Evolutionary conservation across 306 rosid genomes (phyloP).

Genomic region (Lathyrus aphaca): DNA sequence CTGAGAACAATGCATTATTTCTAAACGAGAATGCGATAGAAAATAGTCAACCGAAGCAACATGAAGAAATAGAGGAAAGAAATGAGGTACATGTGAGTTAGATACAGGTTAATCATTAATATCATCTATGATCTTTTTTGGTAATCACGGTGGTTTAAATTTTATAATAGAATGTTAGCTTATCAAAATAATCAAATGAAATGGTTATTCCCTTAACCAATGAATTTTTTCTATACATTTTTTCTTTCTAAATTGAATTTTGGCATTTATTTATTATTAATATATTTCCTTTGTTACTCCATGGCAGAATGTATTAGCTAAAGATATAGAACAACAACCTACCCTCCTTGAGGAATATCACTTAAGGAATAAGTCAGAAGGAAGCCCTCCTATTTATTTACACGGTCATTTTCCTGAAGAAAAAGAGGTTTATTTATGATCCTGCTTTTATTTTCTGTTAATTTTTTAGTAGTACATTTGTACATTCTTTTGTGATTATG

Average conservation of each 20-base stretch:
- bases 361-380: constrained; percentile 53
- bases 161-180: constrained; percentile 14
- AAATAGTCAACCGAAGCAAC: constrained; percentile 45
- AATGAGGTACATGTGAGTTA: constrained; percentile 58
- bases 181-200: constrained; percentile 39
- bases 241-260: constrained; percentile 32
- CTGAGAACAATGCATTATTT: constrained; percentile 45
- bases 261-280: constrained; percentile 39
- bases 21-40: constrained; percentile 45
- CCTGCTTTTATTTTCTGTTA: constrained; percentile 23
- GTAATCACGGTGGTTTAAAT: constrained; percentile 24
- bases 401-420: constrained; percentile 46
- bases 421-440: constrained; percentile 58
- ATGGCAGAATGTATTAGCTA: constrained; percentile 52
- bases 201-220: constrained; percentile 24
- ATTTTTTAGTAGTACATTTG: constrained; percentile 2
- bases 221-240: neutral
- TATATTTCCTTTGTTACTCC: constrained; percentile 40
- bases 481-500: constrained; percentile 29
- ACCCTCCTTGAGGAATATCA: constrained; percentile 76
- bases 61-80: constrained; percentile 44
- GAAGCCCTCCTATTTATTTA: constrained; percentile 37
- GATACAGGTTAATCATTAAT: constrained; percentile 28
- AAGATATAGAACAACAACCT: constrained; percentile 48
- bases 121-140: constrained; percentile 8